Evolutionary conservation across 2,329 filamentous ascomycete genomes (phyloP).

Genomic region (Xylariomycetidae sp.): DNA sequence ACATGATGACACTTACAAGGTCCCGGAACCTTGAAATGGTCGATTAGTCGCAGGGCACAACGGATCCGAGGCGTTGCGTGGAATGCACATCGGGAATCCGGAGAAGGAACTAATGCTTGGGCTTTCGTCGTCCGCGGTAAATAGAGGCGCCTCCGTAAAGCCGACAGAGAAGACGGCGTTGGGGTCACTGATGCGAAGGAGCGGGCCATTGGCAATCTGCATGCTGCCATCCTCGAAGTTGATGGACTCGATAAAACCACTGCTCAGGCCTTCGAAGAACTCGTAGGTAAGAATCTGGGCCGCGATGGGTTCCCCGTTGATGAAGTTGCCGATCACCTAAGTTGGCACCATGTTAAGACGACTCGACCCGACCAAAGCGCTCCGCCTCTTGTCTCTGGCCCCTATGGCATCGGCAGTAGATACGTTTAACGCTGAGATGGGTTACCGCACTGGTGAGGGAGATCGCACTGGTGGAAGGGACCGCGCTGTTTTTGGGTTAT

Average conservation of each 20-base stretch:
- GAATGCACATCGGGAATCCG: conserved; percentile 48
- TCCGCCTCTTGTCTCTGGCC: too few relatives aligned
- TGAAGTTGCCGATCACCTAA: conserved; percentile 31
- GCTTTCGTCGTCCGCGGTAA: conserved; percentile 42
- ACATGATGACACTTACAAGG: conserved; percentile 21
- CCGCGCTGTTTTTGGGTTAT: conserved; percentile 1
- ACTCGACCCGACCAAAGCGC: background rate
- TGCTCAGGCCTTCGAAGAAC: conserved; percentile 30
- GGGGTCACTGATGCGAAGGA: conserved; percentile 37
- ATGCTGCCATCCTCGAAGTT: conserved; percentile 27
- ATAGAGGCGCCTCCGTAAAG: conserved; percentile 32
- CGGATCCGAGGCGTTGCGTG: conserved; percentile 31
- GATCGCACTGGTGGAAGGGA: background rate
- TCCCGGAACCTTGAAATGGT: conserved; percentile 26
- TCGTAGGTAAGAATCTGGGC: conserved; percentile 28
- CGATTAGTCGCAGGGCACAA: conserved; percentile 29
- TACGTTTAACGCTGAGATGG: background rate
- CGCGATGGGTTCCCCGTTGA: conserved; percentile 27
- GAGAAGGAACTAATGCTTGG: conserved; percentile 42
- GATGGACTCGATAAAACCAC: conserved; percentile 30
- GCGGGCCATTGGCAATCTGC: conserved; percentile 27
- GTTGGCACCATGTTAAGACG: background rate
- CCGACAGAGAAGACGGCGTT: conserved; percentile 36
- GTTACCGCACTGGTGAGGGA: conserved; percentile 2
- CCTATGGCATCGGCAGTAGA: background rate